Conservation (phyloP, 495 filamentous ascomycete species). For the Evansstolkia leycettana region DNA sequence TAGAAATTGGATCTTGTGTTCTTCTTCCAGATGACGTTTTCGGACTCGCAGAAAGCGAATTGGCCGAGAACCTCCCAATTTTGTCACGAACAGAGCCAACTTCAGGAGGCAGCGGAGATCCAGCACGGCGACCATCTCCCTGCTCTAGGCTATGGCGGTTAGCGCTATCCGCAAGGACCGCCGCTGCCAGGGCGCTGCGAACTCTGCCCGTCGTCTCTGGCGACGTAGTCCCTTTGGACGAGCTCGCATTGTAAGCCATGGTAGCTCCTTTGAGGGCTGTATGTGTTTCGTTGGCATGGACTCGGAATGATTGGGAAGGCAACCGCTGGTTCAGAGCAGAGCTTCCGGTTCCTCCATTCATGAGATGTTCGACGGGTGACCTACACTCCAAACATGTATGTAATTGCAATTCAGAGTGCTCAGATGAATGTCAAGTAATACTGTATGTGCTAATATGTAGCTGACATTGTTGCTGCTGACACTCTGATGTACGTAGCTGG, state of each 20-base stretch:
- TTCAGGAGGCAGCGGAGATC: conserved; percentile 20
- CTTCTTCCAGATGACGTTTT: conserved; percentile 4
- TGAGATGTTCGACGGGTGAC: no score
- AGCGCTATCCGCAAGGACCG: conserved; percentile 2
- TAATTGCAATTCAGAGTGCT: no score
- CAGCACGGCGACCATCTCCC: conserved; percentile 5
- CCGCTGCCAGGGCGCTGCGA: conserved; percentile 1
- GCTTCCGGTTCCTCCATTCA: not conserved
- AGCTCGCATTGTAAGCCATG: conserved; percentile 20
- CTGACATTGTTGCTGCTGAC: no score
- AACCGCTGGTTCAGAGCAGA: conserved; percentile 1
- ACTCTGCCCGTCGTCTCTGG: conserved; percentile 8
- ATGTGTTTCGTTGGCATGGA: conserved; percentile 5
- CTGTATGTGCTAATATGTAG: no score
- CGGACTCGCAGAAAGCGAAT: conserved; percentile 6
- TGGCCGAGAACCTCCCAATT: conserved; percentile 23
- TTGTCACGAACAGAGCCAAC: conserved; percentile 31
- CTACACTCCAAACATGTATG: no score
- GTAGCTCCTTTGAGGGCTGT: conserved; percentile 27
- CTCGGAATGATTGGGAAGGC: not conserved
- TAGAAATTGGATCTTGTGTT: conserved; percentile 4
- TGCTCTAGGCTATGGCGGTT: conserved; percentile 7
- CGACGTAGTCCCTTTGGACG: conserved; percentile 8
- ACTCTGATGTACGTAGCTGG: no score
- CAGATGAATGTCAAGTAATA: no score